phyloP scores from a whole-genome alignment of 805 yeast species.

The Candida boleticola region DNA sequence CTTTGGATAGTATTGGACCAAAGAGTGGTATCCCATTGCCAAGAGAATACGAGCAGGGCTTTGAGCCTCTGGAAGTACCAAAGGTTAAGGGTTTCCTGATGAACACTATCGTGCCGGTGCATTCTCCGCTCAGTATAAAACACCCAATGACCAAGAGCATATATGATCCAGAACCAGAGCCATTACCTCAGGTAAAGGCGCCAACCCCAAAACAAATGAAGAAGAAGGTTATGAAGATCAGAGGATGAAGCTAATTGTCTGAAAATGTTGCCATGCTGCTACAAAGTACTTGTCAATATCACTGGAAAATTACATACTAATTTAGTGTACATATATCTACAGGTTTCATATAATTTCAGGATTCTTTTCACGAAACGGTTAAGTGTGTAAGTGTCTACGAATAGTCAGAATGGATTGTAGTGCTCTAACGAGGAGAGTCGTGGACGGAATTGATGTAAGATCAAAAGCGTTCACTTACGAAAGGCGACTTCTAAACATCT shows the following conservation, averaged over 20 bases:
- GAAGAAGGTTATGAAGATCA: slow-evolving; percentile 60
- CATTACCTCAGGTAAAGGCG: slow-evolving; percentile 22
- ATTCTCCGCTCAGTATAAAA: slow-evolving; percentile 74
- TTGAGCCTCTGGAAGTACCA: slow-evolving; percentile 62
- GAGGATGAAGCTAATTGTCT: slow-evolving; percentile 50
- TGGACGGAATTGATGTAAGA: too few relatives aligned
- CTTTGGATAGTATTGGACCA: slow-evolving; percentile 50
- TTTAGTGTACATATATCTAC: too few relatives aligned
- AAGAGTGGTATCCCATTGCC: slow-evolving; percentile 61
- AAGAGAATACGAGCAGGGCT: slow-evolving; percentile 52
- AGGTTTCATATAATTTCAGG: too few relatives aligned
- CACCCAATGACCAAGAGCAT: slow-evolving; percentile 78
- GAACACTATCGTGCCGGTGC: slow-evolving; percentile 87
- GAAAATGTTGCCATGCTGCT: too few relatives aligned
- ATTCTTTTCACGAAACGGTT: too few relatives aligned
- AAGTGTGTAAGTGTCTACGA: too few relatives aligned
- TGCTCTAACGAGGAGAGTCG: too few relatives aligned
- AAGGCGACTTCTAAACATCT: too few relatives aligned
- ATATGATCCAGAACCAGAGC: slow-evolving; percentile 54
- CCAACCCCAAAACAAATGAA: slow-evolving; percentile 44
- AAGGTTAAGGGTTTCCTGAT: slow-evolving; percentile 82
- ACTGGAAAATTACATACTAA: too few relatives aligned
- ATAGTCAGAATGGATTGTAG: too few relatives aligned
- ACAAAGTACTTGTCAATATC: too few relatives aligned
- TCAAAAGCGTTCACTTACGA: too few relatives aligned